A percentile compares a stretch with the other conserved stretches of the same genome.
Evolutionary conservation across 306 rosid species (phyloP).

Genomic region (Fragaria ananassa): DNA sequence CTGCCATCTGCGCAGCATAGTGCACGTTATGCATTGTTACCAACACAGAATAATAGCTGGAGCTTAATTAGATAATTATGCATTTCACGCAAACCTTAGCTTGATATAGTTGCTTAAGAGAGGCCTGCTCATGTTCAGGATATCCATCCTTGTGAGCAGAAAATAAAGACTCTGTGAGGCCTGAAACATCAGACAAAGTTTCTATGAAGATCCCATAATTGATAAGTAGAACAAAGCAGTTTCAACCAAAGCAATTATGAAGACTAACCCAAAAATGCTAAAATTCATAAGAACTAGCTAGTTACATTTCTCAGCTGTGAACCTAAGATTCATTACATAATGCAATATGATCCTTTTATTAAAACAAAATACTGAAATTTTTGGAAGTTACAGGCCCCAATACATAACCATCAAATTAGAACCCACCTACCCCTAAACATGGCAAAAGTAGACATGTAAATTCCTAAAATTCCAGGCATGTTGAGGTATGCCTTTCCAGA

Average conservation of each 20-base stretch:
- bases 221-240: conserved; percentile 17
- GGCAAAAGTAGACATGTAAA: background rate
- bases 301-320: background rate
- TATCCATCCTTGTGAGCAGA: conserved; percentile 93
- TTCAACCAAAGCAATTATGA: conserved; percentile 6
- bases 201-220: conserved; percentile 19
- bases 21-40: conserved; percentile 17
- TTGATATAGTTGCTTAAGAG: conserved; percentile 81
- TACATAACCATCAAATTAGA: background rate
- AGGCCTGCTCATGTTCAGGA: conserved; percentile 92
- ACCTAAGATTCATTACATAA: background rate
- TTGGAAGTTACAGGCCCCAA: background rate
- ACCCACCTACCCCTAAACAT: background rate
- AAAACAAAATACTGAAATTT: background rate
- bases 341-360: background rate
- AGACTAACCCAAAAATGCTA: background rate
- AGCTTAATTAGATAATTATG: conserved; percentile 11
- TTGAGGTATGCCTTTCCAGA: background rate
- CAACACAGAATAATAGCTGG: conserved; percentile 20
- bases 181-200: conserved; percentile 45
- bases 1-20: conserved; percentile 71
- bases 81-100: conserved; percentile 64
- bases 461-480: conserved; percentile 9
- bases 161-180: conserved; percentile 90
- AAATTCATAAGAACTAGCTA: background rate